Percentiles rank a stretch among this genome's conserved stretches.
phyloP scores from a whole-genome alignment of 306 rosid species.

The Vigna unguiculata region DNA sequence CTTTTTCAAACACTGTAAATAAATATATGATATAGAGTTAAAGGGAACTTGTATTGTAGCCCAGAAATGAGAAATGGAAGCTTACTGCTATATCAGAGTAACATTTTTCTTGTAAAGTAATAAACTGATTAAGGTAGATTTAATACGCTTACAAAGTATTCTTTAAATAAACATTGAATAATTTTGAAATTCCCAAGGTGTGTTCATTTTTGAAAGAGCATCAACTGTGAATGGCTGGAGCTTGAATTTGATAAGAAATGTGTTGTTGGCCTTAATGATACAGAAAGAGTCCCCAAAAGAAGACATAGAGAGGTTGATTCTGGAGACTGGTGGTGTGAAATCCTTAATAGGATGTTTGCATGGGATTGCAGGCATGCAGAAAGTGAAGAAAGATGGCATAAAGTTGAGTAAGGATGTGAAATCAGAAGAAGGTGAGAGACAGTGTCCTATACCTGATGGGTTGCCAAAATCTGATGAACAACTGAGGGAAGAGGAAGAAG shows the following conservation, averaged over 20 bases:
- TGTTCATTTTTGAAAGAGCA: neutral
- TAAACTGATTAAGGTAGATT: neutral
- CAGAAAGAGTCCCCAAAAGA: slow-evolving; percentile 74
- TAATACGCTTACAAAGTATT: neutral
- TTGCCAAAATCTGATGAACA: slow-evolving; percentile 79
- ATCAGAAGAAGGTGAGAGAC: slow-evolving; percentile 33
- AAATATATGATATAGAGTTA: neutral
- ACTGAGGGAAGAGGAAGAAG: slow-evolving; percentile 73
- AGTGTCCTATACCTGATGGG: slow-evolving; percentile 81
- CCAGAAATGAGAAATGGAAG: neutral
- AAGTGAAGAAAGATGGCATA: slow-evolving; percentile 49
- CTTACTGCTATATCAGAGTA: too few relatives aligned
- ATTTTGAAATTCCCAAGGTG: neutral
- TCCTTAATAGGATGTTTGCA: slow-evolving; percentile 77
- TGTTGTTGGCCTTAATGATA: neutral
- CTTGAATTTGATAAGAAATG: neutral
- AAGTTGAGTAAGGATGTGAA: slow-evolving; percentile 34
- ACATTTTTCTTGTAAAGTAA: too few relatives aligned
- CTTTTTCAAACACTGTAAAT: neutral
- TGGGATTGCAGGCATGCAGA: slow-evolving; percentile 60
- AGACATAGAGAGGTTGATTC: slow-evolving; percentile 80
- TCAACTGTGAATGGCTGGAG: neutral
- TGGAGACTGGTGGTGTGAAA: slow-evolving; percentile 72
- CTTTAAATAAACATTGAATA: neutral
- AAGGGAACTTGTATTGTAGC: neutral